Base-by-base conservation (phyloP, 2,329 filamentous ascomycete species). In the Aspergillus calidoustus region DNA sequence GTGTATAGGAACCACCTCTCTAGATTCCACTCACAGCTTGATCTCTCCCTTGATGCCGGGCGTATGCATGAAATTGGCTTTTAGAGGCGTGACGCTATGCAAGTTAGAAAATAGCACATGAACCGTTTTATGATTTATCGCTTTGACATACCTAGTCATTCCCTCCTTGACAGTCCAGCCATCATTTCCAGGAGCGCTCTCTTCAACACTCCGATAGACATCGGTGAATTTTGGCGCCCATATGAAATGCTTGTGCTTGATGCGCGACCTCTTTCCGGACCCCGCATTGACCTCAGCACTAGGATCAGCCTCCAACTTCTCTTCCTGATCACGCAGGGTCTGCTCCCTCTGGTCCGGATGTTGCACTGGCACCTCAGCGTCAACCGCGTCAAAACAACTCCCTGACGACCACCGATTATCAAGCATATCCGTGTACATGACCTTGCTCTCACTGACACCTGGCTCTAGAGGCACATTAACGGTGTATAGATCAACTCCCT, bases 131-230 rank as follows among this genome's bases (percentile, higher is more conserved):
- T 8, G 25, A 11, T 15, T 25, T 15, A 47, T 44, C 43, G 8
- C 43, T n/a, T 7, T 5, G 38, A 61, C 68, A 70, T 79, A 92
- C 91, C 91, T 95, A 13, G 94, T 96, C 76, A 90, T 87, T 30
- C 92, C 92, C 74, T 96, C 89, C 74, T 91, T 90, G 25, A 99
- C 91, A 41, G 89, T 89, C 92, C 94, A 97, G 6, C 94, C 95
- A 77, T 99, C 95, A 73, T 92, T 96, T 3, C 93, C 93, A 4
- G 91, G 91, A 34, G 83, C 82, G 44, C 89, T 88, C 66, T 90
- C 86, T 68, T 93, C 87, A n/a, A 97, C 93, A 68, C 91, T 93
- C 73, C 90, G 87, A 76, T 92, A 92, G 2, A 98, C 92, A 76
- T 96, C 93, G 38, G 86, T 84, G 77, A 98, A 95, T 65, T 87